Base-by-base conservation (phyloP, 768 basidiomycete genomes). In the Hygrocybe coccinea region DNA sequence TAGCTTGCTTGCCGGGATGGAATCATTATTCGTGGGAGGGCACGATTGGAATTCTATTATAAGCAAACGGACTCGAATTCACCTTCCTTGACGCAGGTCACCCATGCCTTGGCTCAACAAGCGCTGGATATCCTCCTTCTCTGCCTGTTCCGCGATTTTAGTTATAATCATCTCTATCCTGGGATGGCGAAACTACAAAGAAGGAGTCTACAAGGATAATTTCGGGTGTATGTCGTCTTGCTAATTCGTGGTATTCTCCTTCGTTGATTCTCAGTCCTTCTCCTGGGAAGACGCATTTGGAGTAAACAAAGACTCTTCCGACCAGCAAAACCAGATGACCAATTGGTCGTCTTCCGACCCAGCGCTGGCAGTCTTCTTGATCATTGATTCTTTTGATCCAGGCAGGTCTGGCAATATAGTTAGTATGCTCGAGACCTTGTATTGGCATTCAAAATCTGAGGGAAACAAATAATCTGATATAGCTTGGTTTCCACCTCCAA, bases 51-150 rank as follows among this genome's bases (percentile, higher is more conserved):
- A n/a, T n/a, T n/a, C n/a, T n/a, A n/a, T n/a, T n/a, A n/a, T n/a
- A n/a, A n/a, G n/a, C n/a, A n/a, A n/a, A n/a, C n/a, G n/a, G n/a
- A n/a, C n/a, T n/a, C n/a, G n/a, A n/a, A n/a, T n/a, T n/a, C n/a
- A n/a, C n/a, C n/a, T n/a, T n/a, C n/a, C n/a, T n/a, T n/a, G n/a
- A n/a, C n/a, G n/a, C n/a, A n/a, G n/a, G n/a, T n/a, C n/a, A n/a
- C n/a, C 29, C 45, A 50, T 55, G 47, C 54, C 47, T 21, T 35
- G 21, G 7, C 55, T 56, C 33, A 56, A 51, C 36, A 35, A 12
- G 33, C 55, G 39, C 12, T 56, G 55, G 55, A 35, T 52, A 5
- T 29, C 55, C 8, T 51, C 44, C 15, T 56, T 56, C 24, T n/a
- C 24, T 45, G 49, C 15, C 29, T 43, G 24, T 10, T 29, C 24